These are phyloP conservation scores for Malassezia pachydermatis DNA, from an alignment of 1,284 basidiomycete genomes.

Conservation along the genomic window DNA sequence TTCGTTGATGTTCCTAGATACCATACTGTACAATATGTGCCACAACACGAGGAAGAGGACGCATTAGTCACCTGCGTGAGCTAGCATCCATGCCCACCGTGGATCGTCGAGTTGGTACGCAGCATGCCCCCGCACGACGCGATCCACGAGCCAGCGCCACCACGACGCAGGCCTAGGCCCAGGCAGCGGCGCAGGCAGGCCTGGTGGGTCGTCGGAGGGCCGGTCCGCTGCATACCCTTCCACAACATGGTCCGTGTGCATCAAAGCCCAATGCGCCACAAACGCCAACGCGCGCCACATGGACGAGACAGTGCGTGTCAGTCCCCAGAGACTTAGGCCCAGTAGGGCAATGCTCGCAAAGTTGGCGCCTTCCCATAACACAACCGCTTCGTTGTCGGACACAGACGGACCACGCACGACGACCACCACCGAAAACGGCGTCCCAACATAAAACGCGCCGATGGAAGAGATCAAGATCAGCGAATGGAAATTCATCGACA, in stretches of 20 bases:
- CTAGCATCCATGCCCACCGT: constrained; percentile 8
- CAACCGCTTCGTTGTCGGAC: not conserved
- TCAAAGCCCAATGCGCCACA: not conserved
- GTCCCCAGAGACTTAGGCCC: constrained; percentile 1
- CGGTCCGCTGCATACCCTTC: not conserved
- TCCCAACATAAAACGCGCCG: constrained; percentile 3
- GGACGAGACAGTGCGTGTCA: not conserved
- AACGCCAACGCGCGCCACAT: not conserved
- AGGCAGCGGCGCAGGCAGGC: not conserved
- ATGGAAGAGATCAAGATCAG: constrained; percentile 1
- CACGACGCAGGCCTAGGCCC: not conserved
- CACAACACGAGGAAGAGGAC: no score
- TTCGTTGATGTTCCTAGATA: not conserved
- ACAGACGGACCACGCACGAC: not conserved
- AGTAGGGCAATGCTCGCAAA: not conserved
- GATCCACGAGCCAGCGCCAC: not conserved
- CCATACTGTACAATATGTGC: constrained; percentile 7
- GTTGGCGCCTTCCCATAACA: constrained; percentile 9
- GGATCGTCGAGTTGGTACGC: constrained; percentile 3
- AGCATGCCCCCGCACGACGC: constrained; percentile 1
- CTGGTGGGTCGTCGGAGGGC: not conserved
- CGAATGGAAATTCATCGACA: not conserved
- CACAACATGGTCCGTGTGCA: not conserved
- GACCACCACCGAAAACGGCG: constrained; percentile 5
- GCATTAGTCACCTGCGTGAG: constrained; percentile 8